Evolutionary conservation across 352 stramenopile genomes (phyloP), one percentile per base, ranked within the genome.

Genomic region (Globisporangium solare): DNA sequence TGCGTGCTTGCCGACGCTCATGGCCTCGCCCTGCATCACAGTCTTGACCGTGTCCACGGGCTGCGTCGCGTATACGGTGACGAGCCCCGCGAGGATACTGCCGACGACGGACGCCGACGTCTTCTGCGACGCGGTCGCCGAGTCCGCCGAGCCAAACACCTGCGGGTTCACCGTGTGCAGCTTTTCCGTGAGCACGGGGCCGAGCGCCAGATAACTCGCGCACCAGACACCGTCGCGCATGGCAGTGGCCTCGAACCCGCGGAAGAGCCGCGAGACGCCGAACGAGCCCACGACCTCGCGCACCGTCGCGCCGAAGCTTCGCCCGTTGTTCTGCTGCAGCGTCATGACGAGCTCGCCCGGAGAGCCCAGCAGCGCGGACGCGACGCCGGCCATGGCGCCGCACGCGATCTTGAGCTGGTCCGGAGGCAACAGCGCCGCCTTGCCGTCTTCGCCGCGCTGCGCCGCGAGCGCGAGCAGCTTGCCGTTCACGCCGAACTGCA

Each of bases 11-110:
- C 74, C 62, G 14, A 87, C 50, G 27, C 52, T 46, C 61, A 91
- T 67, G 15, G 81, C 80, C 52, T 94, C 79, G 32, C 84, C 84
- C 57, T 94, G 84, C 74, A 92, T 88, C 22, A 94, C 79, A 0
- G 83, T 94, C 72, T 94, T 94, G 54, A 94, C 57, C 13, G 83
- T 94, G 54, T 94, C 84, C 13, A 94, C 65, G 7, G 84, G 84
- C 66, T 94, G 84, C 48, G 81, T 94, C 32, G 63, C 80, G 51
- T 74, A 74, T 15, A 94, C 82, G 1, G 84, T 90, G 24, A 90
- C 64, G 17, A 94, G 69, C 2, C 84, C 84, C 7, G 84, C 80
- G 18, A 83, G 56, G 27, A 89, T 68, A 50, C 84, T 92, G n/a
- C 82, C 84, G 22, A 73, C 70, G 6, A 77, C 64, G 6, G 79